Base-by-base conservation (phyloP, 1,284 basidiomycete species). In the Trametes polyzona region DNA sequence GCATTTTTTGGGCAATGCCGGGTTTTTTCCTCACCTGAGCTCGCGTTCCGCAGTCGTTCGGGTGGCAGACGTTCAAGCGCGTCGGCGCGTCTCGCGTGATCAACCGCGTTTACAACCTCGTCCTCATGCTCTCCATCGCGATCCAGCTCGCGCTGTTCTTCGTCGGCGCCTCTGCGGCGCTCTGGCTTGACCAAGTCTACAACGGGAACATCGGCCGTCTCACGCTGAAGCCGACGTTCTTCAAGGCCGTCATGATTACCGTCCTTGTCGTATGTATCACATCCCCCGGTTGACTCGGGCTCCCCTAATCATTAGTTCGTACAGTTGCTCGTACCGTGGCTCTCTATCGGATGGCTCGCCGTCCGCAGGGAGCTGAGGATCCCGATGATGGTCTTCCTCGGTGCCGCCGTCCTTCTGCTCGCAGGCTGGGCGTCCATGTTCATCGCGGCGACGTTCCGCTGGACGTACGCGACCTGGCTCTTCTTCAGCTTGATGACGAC, bases 31-130 rank as follows among this genome's bases (percentile, higher is more conserved):
- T 21, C 17, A 32, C 14, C n/a, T 46, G 10, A n/a, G 32, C 17
- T 3, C 17, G 35, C 14, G 21, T 17, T 17, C 2, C 47, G 4
- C 55, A 92, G 90, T 69, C 81, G 26, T 92, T 89, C 67, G 87
- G 89, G 41, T 92, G 88, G 89, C 87, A 90, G 71, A 92, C 90
- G 0, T 92, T 91, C 81, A 91, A 92, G 70, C 86, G 89, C 57
- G 84, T 92, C 51, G 90, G 89, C 42, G 89, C 90, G n/a, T 89
- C 85, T 6, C 74, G 83, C 60, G 79, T 78, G 10, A 90, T 92
- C 71, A 88, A 89, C 70, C 81, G 85, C 40, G 71, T 88, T 55
- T 92, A 92, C 76, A 88, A 84, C 70, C 74, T 86, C 43, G 86
- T 92, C 54, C 78, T 92, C 40, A 75, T 80, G 14, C 74, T 92